Evolutionary conservation across 192 early-diverging fungal genomes (phyloP), one percentile per base, ranked within the genome.

Genomic region (Thamnidium elegans): DNA sequence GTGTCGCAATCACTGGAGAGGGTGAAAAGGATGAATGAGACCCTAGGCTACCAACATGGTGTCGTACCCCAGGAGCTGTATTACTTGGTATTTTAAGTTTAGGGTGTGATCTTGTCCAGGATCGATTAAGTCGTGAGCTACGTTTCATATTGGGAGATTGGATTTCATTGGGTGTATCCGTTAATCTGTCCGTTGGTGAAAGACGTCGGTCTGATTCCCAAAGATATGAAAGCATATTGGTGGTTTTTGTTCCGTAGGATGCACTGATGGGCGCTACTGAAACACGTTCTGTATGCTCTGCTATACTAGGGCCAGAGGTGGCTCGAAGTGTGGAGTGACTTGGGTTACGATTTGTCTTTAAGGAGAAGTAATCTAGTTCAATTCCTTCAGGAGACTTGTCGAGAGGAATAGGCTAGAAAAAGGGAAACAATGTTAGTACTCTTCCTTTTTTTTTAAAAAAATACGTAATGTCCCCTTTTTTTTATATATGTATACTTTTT

Each of bases 31-130:
- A 44, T 20, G 67, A 44, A 50, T 45, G 53, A 8, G 54, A 55
- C 7, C 39, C 39, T 4, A 32, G 1, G 21, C 34, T 23, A 1
- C 47, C 34, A 17, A 63, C 3, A 5, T 39, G 15, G n/a, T 51
- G 36, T 2, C 66, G 66, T 14, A 67, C 26, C 4, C 62, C 67
- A 2, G 71, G 71, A 21, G 66, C 66, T 1, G 71, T 73, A 7
- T 73, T 73, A 17, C 55, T 68, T 17, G 71, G 71, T 46, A 73
- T 42, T 23, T 62, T 70, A 1, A 51, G 31, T 7, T 51, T 58
- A 7, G 46, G n/a, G 31, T 64, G 53, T 5, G 21, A 31, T 7
- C 23, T 31, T 6, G 50, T 51, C 36, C 50, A 62, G 1, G 52
- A 44, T 30, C 19, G 58, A n/a, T 62, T 60, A 10, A 46, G 31